Evolutionary conservation across 257 asterid genomes (phyloP), one percentile per base, ranked within the genome.

Genomic region (Capsicum pubescens): DNA sequence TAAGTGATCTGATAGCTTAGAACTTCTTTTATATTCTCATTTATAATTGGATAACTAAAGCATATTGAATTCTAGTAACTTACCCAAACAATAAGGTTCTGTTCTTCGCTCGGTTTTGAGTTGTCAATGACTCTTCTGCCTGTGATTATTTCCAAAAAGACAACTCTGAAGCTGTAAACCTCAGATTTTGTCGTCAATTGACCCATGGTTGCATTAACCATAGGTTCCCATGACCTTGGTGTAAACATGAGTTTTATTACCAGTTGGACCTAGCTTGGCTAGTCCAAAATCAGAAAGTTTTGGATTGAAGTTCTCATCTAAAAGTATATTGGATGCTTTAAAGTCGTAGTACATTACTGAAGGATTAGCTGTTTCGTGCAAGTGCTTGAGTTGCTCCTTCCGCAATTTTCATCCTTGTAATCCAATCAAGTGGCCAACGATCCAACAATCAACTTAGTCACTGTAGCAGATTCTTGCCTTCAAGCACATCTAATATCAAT

Each of bases 141-240:
- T 1, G 98, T 90, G 90, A 94, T 93, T 32, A 94, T 79, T 89
- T 94, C 98, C 88, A 94, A 76, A 46, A 94, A 91, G 77, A 94
- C 98, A 19, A 94, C 98, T 52, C 98, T 97, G 26, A 93, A 94
- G 83, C 98, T 95, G 81, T 93, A 95, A 4, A 95, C 95, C 63
- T 95, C 97, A 0, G 98, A 95, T 54, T 93, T 95, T 6, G 93
- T 91, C 0, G 97, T 91, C 67, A 95, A 80, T 70, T 92, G 94
- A 7, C 98, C 98, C 0, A 96, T 92, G 85, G 89, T 84, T 0
- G 97, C 97, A 52, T 93, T 94, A 94, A 50, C 98, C 98, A 44
- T 91, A 93, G 1, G 98, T 95, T 58, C 97, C 98, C 97, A 95
- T 93, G 8, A 95, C 97, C 86, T 93, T 87, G 8, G 97, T 93